Percentiles rank a stretch among this genome's conserved stretches.
phyloP scores from a whole-genome alignment of 495 filamentous ascomycete genomes.

The Hypoxylon lenormandii region DNA sequence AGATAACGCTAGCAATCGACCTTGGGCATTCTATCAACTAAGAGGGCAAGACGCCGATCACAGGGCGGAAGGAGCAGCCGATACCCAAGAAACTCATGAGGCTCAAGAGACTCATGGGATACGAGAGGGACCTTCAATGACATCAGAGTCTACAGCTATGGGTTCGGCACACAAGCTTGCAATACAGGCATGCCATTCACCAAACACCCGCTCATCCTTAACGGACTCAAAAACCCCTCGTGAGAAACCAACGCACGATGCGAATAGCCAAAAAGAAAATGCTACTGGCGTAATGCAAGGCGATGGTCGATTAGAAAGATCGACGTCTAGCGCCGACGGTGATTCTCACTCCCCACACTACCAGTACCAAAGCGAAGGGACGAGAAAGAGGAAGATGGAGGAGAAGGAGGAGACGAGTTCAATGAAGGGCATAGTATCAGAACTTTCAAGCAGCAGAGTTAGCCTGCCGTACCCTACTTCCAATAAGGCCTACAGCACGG shows the following conservation, averaged over 20 bases:
- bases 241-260: background rate
- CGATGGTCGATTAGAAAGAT: background rate
- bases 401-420: too few relatives aligned
- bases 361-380: too few relatives aligned
- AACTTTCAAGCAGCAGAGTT: too few relatives aligned
- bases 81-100: too few relatives aligned
- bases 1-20: constrained; percentile 1
- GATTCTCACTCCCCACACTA: too few relatives aligned
- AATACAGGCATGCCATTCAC: background rate
- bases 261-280: background rate
- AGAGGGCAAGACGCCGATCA: constrained; percentile 17
- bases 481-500: too few relatives aligned
- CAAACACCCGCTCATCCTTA: background rate
- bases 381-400: too few relatives aligned
- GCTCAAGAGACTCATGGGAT: too few relatives aligned
- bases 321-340: background rate
- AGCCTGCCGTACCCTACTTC: too few relatives aligned
- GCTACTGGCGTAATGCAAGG: background rate
- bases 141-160: constrained; percentile 5
- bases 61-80: background rate
- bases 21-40: constrained; percentile 45
- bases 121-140: background rate
- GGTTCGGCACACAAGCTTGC: constrained; percentile 18
- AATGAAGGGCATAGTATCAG: too few relatives aligned
- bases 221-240: background rate